Conservation (phyloP, 2,329 filamentous ascomycete species). For the Simplicillium aogashimaense region DNA sequence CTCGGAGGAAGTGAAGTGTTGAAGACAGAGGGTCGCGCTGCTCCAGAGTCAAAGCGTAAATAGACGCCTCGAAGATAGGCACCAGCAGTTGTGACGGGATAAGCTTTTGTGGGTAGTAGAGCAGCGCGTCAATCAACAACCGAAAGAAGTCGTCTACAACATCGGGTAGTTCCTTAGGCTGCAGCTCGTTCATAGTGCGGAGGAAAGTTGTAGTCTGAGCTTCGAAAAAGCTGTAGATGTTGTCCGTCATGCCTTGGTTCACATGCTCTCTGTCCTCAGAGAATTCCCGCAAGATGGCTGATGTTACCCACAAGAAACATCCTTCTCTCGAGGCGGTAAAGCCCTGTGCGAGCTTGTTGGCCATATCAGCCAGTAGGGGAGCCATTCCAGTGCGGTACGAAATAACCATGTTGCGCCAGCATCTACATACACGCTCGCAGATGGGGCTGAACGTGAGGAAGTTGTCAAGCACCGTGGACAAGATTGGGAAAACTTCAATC, state of each 20-base stretch:
- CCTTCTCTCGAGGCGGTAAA: constrained; percentile 83
- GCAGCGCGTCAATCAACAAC: constrained; percentile 78
- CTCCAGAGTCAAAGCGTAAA: constrained; percentile 78
- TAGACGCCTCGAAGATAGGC: constrained; percentile 77
- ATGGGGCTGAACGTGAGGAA: constrained; percentile 83
- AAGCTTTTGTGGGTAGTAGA: constrained; percentile 83
- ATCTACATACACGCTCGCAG: constrained; percentile 85
- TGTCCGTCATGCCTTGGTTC: constrained; percentile 68
- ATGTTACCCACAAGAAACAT: constrained; percentile 97
- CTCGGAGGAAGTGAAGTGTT: constrained; percentile 84
- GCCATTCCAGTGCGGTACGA: constrained; percentile 87
- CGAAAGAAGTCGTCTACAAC: constrained; percentile 97
- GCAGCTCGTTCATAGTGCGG: constrained; percentile 76
- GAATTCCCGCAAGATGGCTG: constrained; percentile 90
- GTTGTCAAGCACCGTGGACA: constrained; percentile 77
- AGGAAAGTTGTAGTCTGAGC: constrained; percentile 86
- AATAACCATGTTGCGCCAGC: constrained; percentile 95
- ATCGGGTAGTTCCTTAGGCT: constrained; percentile 61
- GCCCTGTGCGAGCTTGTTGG: constrained; percentile 76
- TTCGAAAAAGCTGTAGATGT: constrained; percentile 92
- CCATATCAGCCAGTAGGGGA: constrained; percentile 74
- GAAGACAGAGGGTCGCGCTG: constrained; percentile 87
- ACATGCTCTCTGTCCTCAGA: constrained; percentile 83
- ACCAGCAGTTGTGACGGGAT: constrained; percentile 70
- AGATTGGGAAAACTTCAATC: constrained; percentile 81